Conservation (phyloP, 2,329 filamentous ascomycete species). For the Diaporthe vexans region DNA sequence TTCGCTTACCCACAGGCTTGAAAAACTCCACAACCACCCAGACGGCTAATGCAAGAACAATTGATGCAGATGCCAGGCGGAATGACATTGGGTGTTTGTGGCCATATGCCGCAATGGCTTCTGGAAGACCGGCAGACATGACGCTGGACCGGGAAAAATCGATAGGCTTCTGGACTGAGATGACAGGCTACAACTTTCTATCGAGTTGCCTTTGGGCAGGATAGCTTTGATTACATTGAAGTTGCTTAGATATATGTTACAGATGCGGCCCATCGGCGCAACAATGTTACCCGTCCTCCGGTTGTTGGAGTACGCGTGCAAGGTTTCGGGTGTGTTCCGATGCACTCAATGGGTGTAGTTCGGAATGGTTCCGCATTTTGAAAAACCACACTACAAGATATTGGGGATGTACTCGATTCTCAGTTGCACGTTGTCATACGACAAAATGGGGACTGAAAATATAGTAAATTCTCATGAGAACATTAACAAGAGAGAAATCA, state of each 20-base stretch:
- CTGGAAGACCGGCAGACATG: background rate
- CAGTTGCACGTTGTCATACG: background rate
- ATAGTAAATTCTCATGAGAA: background rate
- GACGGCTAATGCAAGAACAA: background rate
- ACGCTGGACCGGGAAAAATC: background rate
- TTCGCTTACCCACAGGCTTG: background rate
- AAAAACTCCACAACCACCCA: background rate
- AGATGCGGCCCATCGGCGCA: background rate
- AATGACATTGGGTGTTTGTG: background rate
- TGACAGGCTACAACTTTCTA: background rate
- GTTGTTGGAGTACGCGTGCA: background rate
- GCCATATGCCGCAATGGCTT: background rate
- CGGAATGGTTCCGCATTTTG: background rate
- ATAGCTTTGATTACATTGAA: background rate
- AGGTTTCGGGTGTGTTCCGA: constrained; percentile 3
- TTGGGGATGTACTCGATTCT: background rate
- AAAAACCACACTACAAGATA: background rate
- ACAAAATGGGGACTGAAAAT: background rate
- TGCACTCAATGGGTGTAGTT: background rate
- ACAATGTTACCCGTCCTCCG: background rate
- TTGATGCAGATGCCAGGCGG: background rate
- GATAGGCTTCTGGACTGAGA: background rate
- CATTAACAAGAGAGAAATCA: background rate
- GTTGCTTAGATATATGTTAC: background rate
- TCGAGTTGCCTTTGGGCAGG: background rate